A percentile compares a stretch with the other conserved stretches of the same genome.
Conservation (phyloP, 305 asterid species). For the Solanum hybrid region DNA sequence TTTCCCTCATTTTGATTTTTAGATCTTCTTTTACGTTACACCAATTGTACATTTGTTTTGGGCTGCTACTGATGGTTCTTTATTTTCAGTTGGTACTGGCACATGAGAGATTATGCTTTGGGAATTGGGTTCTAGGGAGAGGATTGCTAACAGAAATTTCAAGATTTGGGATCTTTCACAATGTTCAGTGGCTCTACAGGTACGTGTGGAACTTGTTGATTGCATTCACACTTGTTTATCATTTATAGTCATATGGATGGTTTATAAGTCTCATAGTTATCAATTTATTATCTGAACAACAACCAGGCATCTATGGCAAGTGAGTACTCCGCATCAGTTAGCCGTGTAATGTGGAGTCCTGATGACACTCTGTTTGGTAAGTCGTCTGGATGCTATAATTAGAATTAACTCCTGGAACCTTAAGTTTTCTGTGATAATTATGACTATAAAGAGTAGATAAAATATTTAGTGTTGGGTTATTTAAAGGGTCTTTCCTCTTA, state of each 20-base stretch:
- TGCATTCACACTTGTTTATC: neutral
- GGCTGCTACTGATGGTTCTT: neutral
- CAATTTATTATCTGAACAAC: neutral
- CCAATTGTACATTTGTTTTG: neutral
- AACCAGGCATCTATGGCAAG: slow-evolving; percentile 36
- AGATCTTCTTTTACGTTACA: neutral
- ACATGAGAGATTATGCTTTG: slow-evolving; percentile 52
- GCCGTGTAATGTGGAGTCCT: slow-evolving; percentile 57
- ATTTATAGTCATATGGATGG: neutral
- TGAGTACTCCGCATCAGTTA: slow-evolving; percentile 44
- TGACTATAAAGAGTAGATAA: too few species aligned
- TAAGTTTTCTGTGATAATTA: slow-evolving; percentile 1
- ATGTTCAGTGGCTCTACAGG: slow-evolving; percentile 51
- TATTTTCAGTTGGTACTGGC: slow-evolving; percentile 41
- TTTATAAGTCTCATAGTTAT: neutral
- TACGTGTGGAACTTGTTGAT: slow-evolving; percentile 5
- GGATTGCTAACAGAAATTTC: slow-evolving; percentile 42
- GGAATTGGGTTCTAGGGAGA: slow-evolving; percentile 43
- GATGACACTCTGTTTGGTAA: slow-evolving; percentile 51
- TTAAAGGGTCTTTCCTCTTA: too few species aligned
- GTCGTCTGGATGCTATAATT: neutral
- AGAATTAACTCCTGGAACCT: neutral
- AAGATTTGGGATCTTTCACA: slow-evolving; percentile 52
- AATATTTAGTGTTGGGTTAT: too few species aligned
- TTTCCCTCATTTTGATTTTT: neutral